Base-by-base conservation (phyloP, 345 rosid species). In the Litchi chinensis region DNA sequence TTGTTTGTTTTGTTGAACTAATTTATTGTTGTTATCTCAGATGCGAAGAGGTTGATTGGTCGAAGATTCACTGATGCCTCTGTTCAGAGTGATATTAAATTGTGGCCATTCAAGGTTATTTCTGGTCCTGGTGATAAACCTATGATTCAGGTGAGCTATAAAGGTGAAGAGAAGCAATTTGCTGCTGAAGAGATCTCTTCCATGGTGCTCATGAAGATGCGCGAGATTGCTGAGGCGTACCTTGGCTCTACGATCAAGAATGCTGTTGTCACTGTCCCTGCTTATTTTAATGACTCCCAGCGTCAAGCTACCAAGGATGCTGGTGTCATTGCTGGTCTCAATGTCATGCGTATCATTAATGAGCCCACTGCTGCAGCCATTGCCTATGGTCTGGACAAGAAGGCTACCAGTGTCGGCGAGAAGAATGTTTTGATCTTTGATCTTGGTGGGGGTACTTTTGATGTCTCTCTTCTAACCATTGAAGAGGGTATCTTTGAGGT, bases 281-380 rank as follows among this genome's bases (percentile, higher is more conserved):
- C 93, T 22, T 85, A 85, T 87, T 92, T 92, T 86, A 92, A 92
- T 77, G 96, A 92, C 79, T 92, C 94, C 65, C 94, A 92, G 85
- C 93, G 96, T 80, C 91, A 92, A 68, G 96, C 96, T 0, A 92
- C 96, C 3, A 92, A 88, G 77, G 96, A 92, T 83, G 94, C 96
- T 8, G 91, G 96, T 69, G 93, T 89, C n/a, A 85, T 92, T 8
- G 96, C 93, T 19, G 96, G 96, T 65, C 85, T 92, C 50, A 91
- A 92, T 66, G 94, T 90, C 22, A 84, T 92, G 93, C 84, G 96
- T 65, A 90, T 92, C 40, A 92, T 92, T 75, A 92, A 92, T 44
- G 94, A 92, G 78, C 94, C 97, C 0, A 86, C 97, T 1, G 94
- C 97, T 10, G 97, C 94, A 1, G 94, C 97, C 74, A 92, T 92